phyloP scores from a whole-genome alignment of 2,329 filamentous ascomycete genomes.

The Sporothrix dimorphospora region DNA sequence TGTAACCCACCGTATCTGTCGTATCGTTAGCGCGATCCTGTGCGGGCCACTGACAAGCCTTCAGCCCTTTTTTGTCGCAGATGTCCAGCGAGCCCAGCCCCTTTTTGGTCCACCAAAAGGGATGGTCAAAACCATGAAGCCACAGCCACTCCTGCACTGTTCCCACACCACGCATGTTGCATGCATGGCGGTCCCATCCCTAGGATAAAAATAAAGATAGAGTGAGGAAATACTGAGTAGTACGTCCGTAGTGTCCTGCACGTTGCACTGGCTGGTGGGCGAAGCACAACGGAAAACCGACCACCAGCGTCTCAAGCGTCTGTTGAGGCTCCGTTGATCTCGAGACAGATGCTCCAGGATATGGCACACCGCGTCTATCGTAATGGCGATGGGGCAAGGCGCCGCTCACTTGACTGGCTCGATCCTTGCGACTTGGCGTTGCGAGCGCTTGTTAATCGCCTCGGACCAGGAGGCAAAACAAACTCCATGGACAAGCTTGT shows the following conservation, averaged over 20 bases:
- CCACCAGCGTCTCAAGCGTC: not conserved
- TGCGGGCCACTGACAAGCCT: not conserved
- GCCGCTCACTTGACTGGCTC: not conserved
- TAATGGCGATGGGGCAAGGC: not conserved
- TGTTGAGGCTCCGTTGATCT: too few species aligned
- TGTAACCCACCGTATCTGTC: not conserved
- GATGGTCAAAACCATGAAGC: not conserved
- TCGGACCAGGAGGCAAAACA: not conserved
- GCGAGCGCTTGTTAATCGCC: not conserved
- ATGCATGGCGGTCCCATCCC: not conserved
- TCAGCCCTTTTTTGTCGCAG: not conserved
- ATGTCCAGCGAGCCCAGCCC: not conserved
- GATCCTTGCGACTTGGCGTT: not conserved
- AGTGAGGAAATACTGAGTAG: not conserved
- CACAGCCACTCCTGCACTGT: slow-evolving; percentile 10
- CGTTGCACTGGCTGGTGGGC: not conserved
- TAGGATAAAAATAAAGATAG: slow-evolving; percentile 1
- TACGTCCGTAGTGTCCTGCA: not conserved
- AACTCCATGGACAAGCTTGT: not conserved
- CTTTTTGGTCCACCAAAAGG: not conserved
- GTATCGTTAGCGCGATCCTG: slow-evolving; percentile 14
- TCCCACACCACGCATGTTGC: slow-evolving; percentile 8
- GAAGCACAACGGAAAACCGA: not conserved
- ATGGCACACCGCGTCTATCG: slow-evolving; percentile 4
- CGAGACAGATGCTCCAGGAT: not conserved